Conservation (phyloP, 2,329 filamentous ascomycete species). For the Harringtonia lauricola region DNA sequence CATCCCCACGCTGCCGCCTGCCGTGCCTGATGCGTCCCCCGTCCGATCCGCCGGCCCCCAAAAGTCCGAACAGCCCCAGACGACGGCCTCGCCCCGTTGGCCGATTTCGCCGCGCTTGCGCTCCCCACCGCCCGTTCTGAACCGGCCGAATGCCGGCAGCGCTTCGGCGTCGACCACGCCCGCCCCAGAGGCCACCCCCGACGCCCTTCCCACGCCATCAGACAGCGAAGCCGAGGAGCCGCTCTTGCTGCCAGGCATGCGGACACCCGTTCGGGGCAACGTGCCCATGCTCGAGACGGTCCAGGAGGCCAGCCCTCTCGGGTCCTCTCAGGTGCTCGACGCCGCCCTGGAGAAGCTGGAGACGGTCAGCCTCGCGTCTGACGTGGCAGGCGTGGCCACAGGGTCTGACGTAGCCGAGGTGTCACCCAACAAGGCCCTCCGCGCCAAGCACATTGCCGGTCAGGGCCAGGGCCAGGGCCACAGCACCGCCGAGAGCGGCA, state of each 20-base stretch:
- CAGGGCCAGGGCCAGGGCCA: too few relatives aligned
- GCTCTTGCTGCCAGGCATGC: conserved; percentile 38
- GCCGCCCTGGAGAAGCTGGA: conserved; percentile 39
- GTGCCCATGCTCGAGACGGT: conserved; percentile 73
- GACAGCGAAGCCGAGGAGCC: conserved; percentile 42
- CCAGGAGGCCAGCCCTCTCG: conserved; percentile 74
- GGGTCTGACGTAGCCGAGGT: conserved; percentile 29
- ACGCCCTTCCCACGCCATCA: not conserved
- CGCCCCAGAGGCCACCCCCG: conserved; percentile 13
- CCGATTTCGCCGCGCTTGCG: conserved; percentile 66
- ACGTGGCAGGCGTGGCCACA: conserved; percentile 22
- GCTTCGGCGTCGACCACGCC: not conserved
- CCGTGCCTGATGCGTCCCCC: conserved; percentile 43
- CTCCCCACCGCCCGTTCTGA: conserved; percentile 57
- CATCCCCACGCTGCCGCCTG: conserved; percentile 54
- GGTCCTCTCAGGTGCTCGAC: conserved; percentile 46
- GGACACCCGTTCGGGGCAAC: conserved; percentile 48
- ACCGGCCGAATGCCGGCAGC: conserved; percentile 25
- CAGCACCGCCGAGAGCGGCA: conserved; percentile 24
- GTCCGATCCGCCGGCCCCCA: conserved; percentile 52
- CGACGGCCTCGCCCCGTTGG: conserved; percentile 62
- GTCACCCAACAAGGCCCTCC: conserved; percentile 29
- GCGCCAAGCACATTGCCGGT: conserved; percentile 44
- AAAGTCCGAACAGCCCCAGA: conserved; percentile 46
- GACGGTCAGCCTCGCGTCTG: conserved; percentile 31